Base-by-base conservation (phyloP, 176 grass and related monocot genomes). In the Cenchrus fungigraminus region DNA sequence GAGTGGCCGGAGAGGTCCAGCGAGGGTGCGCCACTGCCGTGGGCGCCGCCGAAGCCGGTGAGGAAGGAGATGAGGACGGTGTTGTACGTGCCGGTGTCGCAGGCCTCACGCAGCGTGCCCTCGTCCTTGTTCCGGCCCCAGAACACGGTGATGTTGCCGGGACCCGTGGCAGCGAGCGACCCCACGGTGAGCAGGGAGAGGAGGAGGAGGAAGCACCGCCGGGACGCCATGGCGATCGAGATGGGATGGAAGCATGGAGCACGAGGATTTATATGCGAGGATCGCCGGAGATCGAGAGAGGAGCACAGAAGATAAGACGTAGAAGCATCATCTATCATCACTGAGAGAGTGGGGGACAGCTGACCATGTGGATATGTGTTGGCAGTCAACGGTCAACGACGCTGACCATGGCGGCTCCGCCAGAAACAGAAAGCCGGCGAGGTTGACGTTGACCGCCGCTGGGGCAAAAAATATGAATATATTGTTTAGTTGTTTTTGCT, bases 1-100 rank as follows among this genome's bases (percentile, higher is more conserved):
- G 74, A 53, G 74, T 76, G 74, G 74, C 74, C 74, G 31, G 54
- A 58, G 74, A 76, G 53, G 74, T 76, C 74, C 17, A 57, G 29
- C 17, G 15, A 0, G 32, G 42, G 43, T 1, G 1, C 2, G 32
- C 6, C 45, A 6, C 8, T 1, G 45, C 45, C 45, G 45, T 40
- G 37, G 37, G 2, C 0, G 73, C 0, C 1, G 53, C 73, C 73
- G 53, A 76, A 76, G 73, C 2, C 53, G 53, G 6, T 37, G 73
- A 57, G 53, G 53, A 76, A 76, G 32, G 73, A 57, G 73, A 76
- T 76, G 73, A 58, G 4, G 9, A 57, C 10, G 4, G 53, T 58
- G 17, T 3, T 76, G 73, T 76, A 76, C 12, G 53, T 1, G 52
- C 73, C 73, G 1, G 73, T 76, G 53, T 76, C 73, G 53, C 73